Evolutionary conservation across 2,329 filamentous ascomycete species (phyloP), one percentile per base, ranked within the genome.

Genomic region (Scorias spongiosa): DNA sequence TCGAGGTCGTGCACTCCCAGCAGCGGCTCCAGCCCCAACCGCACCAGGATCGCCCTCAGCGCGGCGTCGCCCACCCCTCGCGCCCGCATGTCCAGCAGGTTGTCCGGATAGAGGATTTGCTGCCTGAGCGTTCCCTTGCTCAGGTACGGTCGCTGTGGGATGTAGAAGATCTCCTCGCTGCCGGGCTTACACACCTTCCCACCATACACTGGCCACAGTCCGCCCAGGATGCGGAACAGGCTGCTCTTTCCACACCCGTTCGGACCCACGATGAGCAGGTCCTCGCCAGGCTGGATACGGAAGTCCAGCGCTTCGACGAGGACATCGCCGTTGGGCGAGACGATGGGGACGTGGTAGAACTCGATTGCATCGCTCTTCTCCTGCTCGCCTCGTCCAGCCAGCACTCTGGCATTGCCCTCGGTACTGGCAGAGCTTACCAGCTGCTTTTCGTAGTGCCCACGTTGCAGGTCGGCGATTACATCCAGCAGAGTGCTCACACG

Each of bases 241-340:
- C 84, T 93, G 0, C 86, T 94, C 64, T 98, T 98, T 37, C 91
- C 91, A 62, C 91, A 98, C 32, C 91, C 91, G 60, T 98, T 98
- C 17, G 91, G 91, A 1, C 91, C 91, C 37, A 96, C 84, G 37
- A 98, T 91, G 32, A 98, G 76, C 6, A 98, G 74, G 55, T 98
- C 91, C 47, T 94, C 86, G 44, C 87, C 86, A 1, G 82, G 81
- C 44, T 79, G 76, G 49, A 98, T 84, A 26, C 79, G 78, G 66
- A 98, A 98, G 30, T 84, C 91, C 4, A 98, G 72, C 15, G 81
- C 80, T 47, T 77, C 80, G 43, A 96, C 80, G 2, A 98, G 75
- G 10, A 98, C 83, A 56, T 96, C 91, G 41, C 91, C 91, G 57
- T 95, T 96, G 5, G 91, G 91, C 1, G 87, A 94, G 52, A 98